Conservation (phyloP, 352 stramenopile genomes). For the Pythium coloratum region DNA sequence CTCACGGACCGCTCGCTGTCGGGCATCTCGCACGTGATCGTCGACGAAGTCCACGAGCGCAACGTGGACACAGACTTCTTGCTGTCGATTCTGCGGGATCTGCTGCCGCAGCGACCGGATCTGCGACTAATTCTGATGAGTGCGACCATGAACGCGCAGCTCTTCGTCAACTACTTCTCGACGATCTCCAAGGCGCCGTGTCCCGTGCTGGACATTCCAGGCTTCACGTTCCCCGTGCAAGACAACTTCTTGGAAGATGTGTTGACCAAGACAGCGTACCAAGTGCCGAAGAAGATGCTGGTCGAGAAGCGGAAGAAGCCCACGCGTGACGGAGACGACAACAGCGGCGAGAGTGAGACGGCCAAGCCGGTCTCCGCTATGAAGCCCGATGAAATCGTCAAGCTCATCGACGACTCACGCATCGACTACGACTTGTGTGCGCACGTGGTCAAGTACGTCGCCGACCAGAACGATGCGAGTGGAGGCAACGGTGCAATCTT, state of each 20-base stretch:
- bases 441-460: conserved; percentile 83
- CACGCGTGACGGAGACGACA: conserved; percentile 28
- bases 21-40: conserved; percentile 95
- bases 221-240: conserved; percentile 83
- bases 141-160: conserved; percentile 92
- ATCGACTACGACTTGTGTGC: conserved; percentile 95
- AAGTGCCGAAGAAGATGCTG: conserved; percentile 61
- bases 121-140: conserved; percentile 96
- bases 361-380: conserved; percentile 34
- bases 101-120: conserved; percentile 68
- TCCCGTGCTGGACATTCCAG: conserved; percentile 83
- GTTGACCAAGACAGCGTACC: conserved; percentile 55
- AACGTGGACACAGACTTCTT: conserved; percentile 97
- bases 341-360: conserved; percentile 25
- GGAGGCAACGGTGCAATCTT: conserved; percentile 59
- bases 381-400: conserved; percentile 50
- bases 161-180: conserved; percentile 90
- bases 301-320: conserved; percentile 54
- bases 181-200: conserved; percentile 27
- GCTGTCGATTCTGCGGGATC: conserved; percentile 89
- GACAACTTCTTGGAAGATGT: conserved; percentile 82
- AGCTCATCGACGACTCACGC: conserved; percentile 85
- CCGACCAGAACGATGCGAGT: conserved; percentile 27
- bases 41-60: conserved; percentile 99
- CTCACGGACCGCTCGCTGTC: conserved; percentile 87